These are phyloP conservation scores for Helianthus annuus DNA, from an alignment of 129 eudicot genomes.

Conservation along the genomic window DNA sequence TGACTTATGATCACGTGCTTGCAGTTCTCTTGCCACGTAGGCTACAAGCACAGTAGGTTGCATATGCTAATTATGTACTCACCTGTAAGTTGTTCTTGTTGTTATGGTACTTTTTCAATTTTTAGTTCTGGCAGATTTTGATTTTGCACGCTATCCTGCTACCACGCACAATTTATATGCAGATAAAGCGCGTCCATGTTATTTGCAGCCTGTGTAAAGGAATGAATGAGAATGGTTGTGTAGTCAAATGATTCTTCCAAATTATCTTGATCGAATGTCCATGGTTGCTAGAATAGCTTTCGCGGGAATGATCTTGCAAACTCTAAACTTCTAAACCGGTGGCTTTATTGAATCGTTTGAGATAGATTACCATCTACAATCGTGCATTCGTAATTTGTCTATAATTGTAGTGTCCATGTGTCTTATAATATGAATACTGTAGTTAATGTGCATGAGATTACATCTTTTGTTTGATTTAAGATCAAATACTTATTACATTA, in stretches of 20 bases:
- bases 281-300: no score
- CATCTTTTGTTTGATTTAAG: background rate
- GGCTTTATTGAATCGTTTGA: background rate
- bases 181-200: slow-evolving; percentile 9
- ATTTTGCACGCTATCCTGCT: slow-evolving; percentile 4
- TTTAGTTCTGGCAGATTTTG: slow-evolving; percentile 24
- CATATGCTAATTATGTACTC: slow-evolving; percentile 4
- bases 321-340: background rate
- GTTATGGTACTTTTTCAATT: background rate
- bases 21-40: slow-evolving; percentile 76
- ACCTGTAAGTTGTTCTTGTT: slow-evolving; percentile 1
- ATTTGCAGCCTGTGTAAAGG: slow-evolving; percentile 3
- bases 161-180: slow-evolving; percentile 23
- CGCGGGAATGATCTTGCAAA: background rate
- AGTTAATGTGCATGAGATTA: slow-evolving; percentile 5
- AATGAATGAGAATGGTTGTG: slow-evolving; percentile 3
- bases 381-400: background rate
- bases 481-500: background rate
- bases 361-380: background rate
- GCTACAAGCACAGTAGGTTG: slow-evolving; percentile 33
- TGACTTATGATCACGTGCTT: slow-evolving; percentile 22
- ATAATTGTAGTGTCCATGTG: background rate
- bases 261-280: background rate
- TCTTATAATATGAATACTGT: background rate
- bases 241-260: slow-evolving; percentile 1